Conservation (phyloP, 1,139 yeast species). For the Geotrichum histeridarum region DNA sequence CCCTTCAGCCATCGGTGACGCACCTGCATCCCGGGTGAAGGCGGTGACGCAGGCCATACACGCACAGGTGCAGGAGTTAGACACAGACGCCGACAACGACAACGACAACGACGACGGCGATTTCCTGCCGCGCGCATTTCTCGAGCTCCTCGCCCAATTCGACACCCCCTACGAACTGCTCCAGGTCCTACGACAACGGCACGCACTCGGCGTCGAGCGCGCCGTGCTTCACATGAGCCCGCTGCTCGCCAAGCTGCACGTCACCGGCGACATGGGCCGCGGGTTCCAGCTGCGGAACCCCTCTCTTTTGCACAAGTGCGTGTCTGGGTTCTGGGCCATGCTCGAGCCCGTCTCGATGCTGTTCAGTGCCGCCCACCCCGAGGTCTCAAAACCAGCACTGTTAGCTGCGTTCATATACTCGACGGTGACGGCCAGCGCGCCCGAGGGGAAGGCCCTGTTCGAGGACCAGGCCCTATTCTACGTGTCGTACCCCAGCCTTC, state of each 20-base stretch:
- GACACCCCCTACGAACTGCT: neutral
- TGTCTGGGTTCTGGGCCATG: slow-evolving; percentile 7
- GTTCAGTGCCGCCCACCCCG: slow-evolving; percentile 5
- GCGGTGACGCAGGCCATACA: no score
- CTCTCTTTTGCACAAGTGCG: neutral
- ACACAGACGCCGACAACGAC: neutral
- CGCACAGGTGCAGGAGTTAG: neutral
- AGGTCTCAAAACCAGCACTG: slow-evolving; percentile 8
- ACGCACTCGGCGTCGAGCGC: neutral
- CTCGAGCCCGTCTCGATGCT: slow-evolving; percentile 3
- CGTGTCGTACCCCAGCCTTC: slow-evolving; percentile 1
- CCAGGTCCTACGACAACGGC: neutral
- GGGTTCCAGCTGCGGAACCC: neutral
- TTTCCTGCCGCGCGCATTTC: neutral
- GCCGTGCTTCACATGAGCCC: neutral
- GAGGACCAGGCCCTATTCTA: neutral
- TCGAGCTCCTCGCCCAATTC: neutral
- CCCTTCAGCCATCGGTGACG: no score
- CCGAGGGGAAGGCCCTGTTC: neutral
- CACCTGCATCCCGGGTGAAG: no score
- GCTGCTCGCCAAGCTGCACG: neutral
- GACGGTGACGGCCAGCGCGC: slow-evolving; percentile 10
- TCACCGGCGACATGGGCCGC: neutral
- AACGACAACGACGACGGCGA: neutral
- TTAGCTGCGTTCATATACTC: slow-evolving; percentile 14